phyloP scores from a whole-genome alignment of 345 rosid genomes.

The Populus nigra region DNA sequence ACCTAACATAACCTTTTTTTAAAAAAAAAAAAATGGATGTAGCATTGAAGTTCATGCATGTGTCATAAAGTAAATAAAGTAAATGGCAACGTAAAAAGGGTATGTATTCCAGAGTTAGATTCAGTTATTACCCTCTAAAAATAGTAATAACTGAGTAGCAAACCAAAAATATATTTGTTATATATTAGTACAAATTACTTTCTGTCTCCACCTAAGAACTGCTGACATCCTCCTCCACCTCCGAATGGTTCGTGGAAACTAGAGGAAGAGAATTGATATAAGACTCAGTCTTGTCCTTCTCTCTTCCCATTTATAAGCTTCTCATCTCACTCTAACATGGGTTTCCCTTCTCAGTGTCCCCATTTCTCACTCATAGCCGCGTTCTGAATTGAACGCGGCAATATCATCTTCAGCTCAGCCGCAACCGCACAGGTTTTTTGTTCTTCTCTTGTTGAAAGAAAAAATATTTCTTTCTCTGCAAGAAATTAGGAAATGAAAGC shows the following conservation, averaged over 20 bases:
- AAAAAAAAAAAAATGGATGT: too few relatives aligned
- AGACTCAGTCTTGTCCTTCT: conserved; percentile 24
- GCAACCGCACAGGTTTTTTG: neutral
- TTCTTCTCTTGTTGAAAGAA: neutral
- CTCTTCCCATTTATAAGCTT: conserved; percentile 24
- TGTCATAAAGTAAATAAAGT: too few relatives aligned
- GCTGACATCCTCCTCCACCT: conserved; percentile 1
- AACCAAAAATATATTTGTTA: neutral
- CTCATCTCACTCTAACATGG: conserved; percentile 16
- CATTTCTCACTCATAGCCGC: conserved; percentile 33
- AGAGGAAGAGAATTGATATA: conserved; percentile 40
- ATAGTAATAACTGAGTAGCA: neutral
- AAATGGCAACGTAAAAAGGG: too few relatives aligned
- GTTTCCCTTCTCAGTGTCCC: conserved; percentile 25
- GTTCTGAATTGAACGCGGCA: conserved; percentile 28
- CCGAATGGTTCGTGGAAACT: conserved; percentile 43
- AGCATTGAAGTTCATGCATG: too few relatives aligned
- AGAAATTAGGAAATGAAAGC: conserved; percentile 6
- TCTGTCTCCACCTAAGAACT: neutral
- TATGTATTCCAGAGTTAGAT: neutral
- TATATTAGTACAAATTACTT: neutral
- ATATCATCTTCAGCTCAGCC: neutral
- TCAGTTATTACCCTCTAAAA: neutral
- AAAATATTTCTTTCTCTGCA: neutral
- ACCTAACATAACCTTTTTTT: too few relatives aligned